Evolutionary conservation across 2,329 filamentous ascomycete genomes (phyloP).

Genomic region (Fusarium dlaminii): DNA sequence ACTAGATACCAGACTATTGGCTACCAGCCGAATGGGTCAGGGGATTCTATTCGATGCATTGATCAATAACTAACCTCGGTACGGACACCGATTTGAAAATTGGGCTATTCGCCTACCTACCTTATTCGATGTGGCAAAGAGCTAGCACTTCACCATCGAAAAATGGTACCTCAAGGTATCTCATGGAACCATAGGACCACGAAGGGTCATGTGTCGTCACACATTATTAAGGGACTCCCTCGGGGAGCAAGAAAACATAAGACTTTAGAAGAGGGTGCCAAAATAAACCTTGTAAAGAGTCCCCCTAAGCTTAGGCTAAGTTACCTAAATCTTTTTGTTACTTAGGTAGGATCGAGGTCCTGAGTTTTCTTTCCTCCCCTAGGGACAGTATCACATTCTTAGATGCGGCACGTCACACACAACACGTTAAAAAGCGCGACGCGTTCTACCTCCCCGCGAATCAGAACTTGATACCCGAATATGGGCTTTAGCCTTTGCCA

Average conservation of each 20-base stretch:
- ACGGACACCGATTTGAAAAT: conserved; percentile 7
- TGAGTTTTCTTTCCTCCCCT: too few species aligned
- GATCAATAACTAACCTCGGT: conserved; percentile 16
- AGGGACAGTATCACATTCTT: conserved; percentile 8
- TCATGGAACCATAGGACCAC: neutral
- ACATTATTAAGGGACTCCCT: too few species aligned
- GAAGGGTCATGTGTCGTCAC: conserved; percentile 22
- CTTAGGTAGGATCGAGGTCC: too few species aligned
- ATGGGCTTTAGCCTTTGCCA: neutral
- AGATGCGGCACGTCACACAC: neutral
- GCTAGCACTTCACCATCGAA: neutral
- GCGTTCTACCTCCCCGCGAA: conserved; percentile 3
- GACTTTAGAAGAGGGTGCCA: too few species aligned
- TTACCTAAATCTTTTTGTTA: too few species aligned
- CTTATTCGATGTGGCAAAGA: conserved; percentile 27
- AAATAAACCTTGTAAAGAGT: too few species aligned
- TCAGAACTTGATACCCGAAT: neutral
- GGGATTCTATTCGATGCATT: conserved; percentile 15
- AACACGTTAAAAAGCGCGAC: conserved; percentile 19
- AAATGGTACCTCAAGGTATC: neutral
- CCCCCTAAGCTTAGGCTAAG: too few species aligned
- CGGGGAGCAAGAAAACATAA: too few species aligned
- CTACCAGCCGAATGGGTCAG: conserved; percentile 32
- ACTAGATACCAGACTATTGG: conserved; percentile 19
- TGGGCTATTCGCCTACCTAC: neutral